Percentiles rank a stretch among this genome's conserved stretches.
Conservation (phyloP, 371 early-diverging fungal genomes). For the Apophysomyces elegans region DNA sequence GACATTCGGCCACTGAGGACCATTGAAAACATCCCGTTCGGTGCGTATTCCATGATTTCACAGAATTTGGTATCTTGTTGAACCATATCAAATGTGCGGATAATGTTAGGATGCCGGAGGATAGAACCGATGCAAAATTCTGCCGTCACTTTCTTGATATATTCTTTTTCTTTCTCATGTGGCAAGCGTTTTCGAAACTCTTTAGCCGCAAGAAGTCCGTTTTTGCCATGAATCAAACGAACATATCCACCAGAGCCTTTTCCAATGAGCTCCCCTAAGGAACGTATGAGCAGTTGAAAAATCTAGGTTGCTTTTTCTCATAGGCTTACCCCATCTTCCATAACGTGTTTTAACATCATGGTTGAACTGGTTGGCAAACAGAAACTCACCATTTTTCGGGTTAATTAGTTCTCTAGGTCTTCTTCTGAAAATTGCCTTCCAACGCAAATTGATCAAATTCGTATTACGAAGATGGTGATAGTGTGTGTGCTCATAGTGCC, state of each 20-base stretch:
- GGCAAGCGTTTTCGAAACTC: slow-evolving; percentile 72
- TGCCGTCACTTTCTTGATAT: slow-evolving; percentile 78
- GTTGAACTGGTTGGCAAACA: slow-evolving; percentile 34
- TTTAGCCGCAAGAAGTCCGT: slow-evolving; percentile 76
- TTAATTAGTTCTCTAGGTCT: slow-evolving; percentile 2
- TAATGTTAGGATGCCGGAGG: slow-evolving; percentile 81
- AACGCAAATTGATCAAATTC: slow-evolving; percentile 43
- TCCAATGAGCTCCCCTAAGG: slow-evolving; percentile 46
- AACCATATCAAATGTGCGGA: slow-evolving; percentile 82
- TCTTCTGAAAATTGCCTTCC: slow-evolving; percentile 42
- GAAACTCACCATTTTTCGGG: slow-evolving; percentile 14
- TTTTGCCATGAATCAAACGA: slow-evolving; percentile 52
- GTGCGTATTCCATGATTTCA: slow-evolving; percentile 84
- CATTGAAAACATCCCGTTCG: slow-evolving; percentile 71
- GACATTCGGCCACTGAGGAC: slow-evolving; percentile 68
- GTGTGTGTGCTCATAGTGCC: slow-evolving; percentile 33
- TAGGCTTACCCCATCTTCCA: slow-evolving; percentile 35
- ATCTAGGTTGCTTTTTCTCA: not conserved
- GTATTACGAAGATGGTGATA: slow-evolving; percentile 28
- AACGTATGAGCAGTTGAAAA: not conserved
- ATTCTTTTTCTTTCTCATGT: slow-evolving; percentile 73
- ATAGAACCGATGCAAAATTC: slow-evolving; percentile 85
- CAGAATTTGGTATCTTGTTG: slow-evolving; percentile 62
- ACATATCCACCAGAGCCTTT: slow-evolving; percentile 72
- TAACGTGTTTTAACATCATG: slow-evolving; percentile 30